These are phyloP conservation scores for Tricholoma saponaceum DNA, from an alignment of 768 basidiomycete species.

Conservation along the genomic window DNA sequence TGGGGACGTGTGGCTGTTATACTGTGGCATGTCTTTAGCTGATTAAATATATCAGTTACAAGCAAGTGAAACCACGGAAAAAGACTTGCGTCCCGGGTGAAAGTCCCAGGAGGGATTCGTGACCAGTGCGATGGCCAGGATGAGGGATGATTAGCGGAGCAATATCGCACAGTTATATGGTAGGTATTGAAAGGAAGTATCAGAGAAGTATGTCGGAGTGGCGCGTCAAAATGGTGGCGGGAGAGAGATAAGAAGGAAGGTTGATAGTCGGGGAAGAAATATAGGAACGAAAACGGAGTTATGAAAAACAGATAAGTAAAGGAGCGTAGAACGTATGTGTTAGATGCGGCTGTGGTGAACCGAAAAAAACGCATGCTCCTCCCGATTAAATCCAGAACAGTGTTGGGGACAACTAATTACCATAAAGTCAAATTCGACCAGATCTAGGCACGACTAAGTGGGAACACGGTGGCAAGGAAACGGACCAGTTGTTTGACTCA, in stretches of 20 bases:
- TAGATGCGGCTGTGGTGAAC: conserved; percentile 8
- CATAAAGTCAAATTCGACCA: conserved; percentile 20
- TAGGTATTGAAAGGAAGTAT: conserved; percentile 2
- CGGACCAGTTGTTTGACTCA: conserved; percentile 1
- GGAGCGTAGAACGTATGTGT: conserved; percentile 4
- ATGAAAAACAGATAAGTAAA: conserved; percentile 15
- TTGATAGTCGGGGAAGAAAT: conserved; percentile 8
- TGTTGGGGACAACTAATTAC: conserved; percentile 5
- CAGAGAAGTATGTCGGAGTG: not conserved
- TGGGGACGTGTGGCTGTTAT: conserved; percentile 12
- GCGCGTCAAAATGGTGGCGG: not conserved
- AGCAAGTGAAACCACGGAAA: not conserved
- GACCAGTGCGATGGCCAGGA: conserved; percentile 21
- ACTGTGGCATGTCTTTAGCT: conserved; percentile 27
- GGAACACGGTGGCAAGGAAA: conserved; percentile 19
- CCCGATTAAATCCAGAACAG: conserved; percentile 5
- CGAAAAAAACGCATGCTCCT: conserved; percentile 13
- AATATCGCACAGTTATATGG: conserved; percentile 2
- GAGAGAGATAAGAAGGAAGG: not conserved
- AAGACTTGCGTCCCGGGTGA: conserved; percentile 20
- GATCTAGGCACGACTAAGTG: conserved; percentile 32
- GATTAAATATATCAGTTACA: not conserved
- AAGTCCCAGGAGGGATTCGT: conserved; percentile 22
- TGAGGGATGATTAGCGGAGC: conserved; percentile 9
- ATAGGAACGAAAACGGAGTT: conserved; percentile 10